Conservation (phyloP, 2,329 filamentous ascomycete genomes). For the Fusarium algeriense region DNA sequence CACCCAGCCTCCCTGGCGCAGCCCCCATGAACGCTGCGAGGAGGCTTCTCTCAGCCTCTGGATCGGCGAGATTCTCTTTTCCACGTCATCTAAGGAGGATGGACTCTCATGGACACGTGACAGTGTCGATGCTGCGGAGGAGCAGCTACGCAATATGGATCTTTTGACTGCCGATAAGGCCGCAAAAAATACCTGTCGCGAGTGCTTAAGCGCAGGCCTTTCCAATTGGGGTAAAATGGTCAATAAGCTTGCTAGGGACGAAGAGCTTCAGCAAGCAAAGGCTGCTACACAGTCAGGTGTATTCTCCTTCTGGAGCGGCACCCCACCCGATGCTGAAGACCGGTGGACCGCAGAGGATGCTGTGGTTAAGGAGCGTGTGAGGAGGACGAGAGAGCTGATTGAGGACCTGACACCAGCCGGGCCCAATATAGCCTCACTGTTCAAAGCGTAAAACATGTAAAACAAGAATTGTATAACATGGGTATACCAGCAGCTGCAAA, state of each 20-base stretch:
- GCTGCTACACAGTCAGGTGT: conserved; percentile 43
- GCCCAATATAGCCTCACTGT: conserved; percentile 52
- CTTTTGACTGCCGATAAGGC: conserved; percentile 43
- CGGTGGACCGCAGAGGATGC: conserved; percentile 68
- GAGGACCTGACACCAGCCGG: conserved; percentile 60
- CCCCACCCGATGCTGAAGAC: conserved; percentile 52
- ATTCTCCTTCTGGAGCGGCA: conserved; percentile 55
- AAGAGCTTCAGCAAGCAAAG: conserved; percentile 57
- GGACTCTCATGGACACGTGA: conserved; percentile 92
- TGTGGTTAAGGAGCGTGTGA: conserved; percentile 65
- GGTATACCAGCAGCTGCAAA: conserved; percentile 9
- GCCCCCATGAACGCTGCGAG: conserved; percentile 77
- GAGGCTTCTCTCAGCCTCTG: conserved; percentile 90
- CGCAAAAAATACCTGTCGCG: conserved; percentile 71
- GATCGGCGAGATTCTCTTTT: conserved; percentile 93
- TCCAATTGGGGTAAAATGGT: conserved; percentile 90
- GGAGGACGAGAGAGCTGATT: conserved; percentile 64
- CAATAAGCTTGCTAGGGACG: conserved; percentile 68
- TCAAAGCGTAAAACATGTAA: conserved; percentile 54
- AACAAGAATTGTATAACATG: conserved; percentile 3
- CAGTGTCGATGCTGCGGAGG: conserved; percentile 83
- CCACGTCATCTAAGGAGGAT: conserved; percentile 70
- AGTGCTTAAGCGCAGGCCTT: conserved; percentile 82
- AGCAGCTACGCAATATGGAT: conserved; percentile 66
- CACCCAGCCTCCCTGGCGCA: conserved; percentile 73